Evolutionary conservation across 164 flowering plant genomes (phyloP), one percentile per base, ranked within the genome.

Genomic region (Litsea cubeba): DNA sequence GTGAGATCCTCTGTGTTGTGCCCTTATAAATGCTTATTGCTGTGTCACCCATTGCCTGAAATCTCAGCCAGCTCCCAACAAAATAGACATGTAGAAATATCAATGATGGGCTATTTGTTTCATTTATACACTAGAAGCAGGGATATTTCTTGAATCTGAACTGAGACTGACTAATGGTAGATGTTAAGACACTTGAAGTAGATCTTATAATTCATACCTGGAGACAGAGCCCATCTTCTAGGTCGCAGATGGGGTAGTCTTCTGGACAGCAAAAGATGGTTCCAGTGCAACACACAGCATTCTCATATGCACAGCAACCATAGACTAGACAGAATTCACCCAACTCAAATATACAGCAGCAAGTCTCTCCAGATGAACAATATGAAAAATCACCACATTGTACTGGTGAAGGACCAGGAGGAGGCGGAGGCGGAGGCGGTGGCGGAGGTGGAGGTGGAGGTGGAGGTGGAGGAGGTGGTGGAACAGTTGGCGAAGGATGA

Each of bases 161-260:
- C 46, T 40, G 46, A 5, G 46, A 40, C 46, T 40, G 46, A 5
- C 46, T 8, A 40, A 40, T 40, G 46, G 1, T 40, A 40, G 46
- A 8, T 40, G 46, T 8, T 40, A 8, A 8, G 10, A 40, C 46
- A 40, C 8, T 3, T 20, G 49, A 22, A 11, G 26, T 25, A 8
- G 32, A 67, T 54, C 40, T 8, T 58, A 11, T 6, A 32, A 17
- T 54, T 57, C 78, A 68, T 17, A 89, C 98, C 96, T 87, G 74
- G 73, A 89, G 83, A 75, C 97, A 93, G 72, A 88, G 84, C 15
- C 93, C 90, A 28, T 84, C 87, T 24, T 78, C 73, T 3, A 83
- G 74, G 65, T 87, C 89, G 70, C 98, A 93, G 71, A 93, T 82
- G 50, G 96, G 98, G 81, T 87, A 93, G 54, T 90, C 90, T 15